Conservation (phyloP, 208 protist genomes). For the Leishmania amazonensis region DNA sequence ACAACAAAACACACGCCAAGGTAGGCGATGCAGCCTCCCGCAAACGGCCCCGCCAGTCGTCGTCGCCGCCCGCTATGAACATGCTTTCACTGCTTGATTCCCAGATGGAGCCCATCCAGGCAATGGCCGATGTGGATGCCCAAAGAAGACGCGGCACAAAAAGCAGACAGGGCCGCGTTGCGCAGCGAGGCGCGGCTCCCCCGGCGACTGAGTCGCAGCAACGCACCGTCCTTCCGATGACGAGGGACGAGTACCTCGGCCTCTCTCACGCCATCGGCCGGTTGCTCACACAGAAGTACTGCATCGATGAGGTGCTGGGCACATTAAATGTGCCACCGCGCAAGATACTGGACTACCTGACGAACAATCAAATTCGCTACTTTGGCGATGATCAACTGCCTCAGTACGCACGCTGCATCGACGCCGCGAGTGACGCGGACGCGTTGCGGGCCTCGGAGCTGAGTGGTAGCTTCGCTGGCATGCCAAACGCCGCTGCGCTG, state of each 20-base stretch:
- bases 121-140: background rate
- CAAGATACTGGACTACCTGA: slow-evolving; percentile 72
- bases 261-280: slow-evolving; percentile 79
- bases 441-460: slow-evolving; percentile 45
- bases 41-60: slow-evolving; percentile 10
- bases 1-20: background rate
- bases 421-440: slow-evolving; percentile 57
- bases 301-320: slow-evolving; percentile 42
- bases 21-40: background rate
- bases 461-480: slow-evolving; percentile 15
- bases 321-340: slow-evolving; percentile 63
- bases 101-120: background rate
- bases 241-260: slow-evolving; percentile 76
- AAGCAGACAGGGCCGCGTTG: background rate
- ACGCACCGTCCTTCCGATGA: slow-evolving; percentile 25
- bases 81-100: slow-evolving; percentile 23
- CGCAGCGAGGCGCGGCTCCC: background rate
- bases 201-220: background rate
- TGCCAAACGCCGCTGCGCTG: slow-evolving; percentile 16
- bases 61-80: background rate
- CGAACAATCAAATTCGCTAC: slow-evolving; percentile 75
- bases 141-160: background rate
- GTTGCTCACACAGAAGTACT: slow-evolving; percentile 84
- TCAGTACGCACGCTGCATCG: slow-evolving; percentile 50
- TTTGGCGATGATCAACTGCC: slow-evolving; percentile 60